A percentile compares a stretch with the other conserved stretches of the same genome.
Conservation (phyloP, 768 basidiomycete genomes). For the Boletus insuetus region DNA sequence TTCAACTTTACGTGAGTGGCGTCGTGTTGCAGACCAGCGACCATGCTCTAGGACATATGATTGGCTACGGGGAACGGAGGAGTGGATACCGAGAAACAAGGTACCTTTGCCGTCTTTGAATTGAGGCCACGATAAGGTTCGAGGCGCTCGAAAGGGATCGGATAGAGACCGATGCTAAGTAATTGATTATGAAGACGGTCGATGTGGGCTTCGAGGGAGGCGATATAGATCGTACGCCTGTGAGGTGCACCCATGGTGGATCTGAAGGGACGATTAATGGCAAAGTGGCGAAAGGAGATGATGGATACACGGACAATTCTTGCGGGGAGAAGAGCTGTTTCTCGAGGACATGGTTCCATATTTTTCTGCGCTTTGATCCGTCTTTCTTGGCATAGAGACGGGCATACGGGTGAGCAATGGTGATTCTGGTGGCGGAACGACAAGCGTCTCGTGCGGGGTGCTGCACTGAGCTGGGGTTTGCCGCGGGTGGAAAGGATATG, state of each 20-base stretch:
- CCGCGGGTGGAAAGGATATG: conserved; percentile 15
- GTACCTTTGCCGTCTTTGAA: conserved; percentile 71
- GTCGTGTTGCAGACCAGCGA: conserved; percentile 68
- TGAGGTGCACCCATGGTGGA: conserved; percentile 66
- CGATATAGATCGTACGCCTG: conserved; percentile 66
- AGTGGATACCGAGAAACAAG: not conserved
- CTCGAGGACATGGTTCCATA: conserved; percentile 78
- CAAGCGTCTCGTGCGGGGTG: conserved; percentile 18
- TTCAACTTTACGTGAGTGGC: conserved; percentile 56
- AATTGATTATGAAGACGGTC: conserved; percentile 64
- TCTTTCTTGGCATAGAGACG: conserved; percentile 65
- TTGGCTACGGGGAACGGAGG: not conserved
- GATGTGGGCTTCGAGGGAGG: conserved; percentile 71
- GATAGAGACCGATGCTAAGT: conserved; percentile 50
- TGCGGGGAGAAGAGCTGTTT: conserved; percentile 64
- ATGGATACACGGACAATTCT: conserved; percentile 50
- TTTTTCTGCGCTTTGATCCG: conserved; percentile 64
- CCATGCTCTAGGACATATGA: conserved; percentile 56
- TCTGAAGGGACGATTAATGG: conserved; percentile 28
- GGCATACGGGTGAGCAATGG: conserved; percentile 64
- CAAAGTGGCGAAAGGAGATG: not conserved
- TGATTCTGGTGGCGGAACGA: conserved; percentile 25
- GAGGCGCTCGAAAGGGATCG: conserved; percentile 53
- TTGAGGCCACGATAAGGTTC: conserved; percentile 70
- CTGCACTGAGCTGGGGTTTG: not conserved